These are phyloP conservation scores for Hibiscus mutabilis DNA, from an alignment of 345 rosid genomes.

Conservation along the genomic window DNA sequence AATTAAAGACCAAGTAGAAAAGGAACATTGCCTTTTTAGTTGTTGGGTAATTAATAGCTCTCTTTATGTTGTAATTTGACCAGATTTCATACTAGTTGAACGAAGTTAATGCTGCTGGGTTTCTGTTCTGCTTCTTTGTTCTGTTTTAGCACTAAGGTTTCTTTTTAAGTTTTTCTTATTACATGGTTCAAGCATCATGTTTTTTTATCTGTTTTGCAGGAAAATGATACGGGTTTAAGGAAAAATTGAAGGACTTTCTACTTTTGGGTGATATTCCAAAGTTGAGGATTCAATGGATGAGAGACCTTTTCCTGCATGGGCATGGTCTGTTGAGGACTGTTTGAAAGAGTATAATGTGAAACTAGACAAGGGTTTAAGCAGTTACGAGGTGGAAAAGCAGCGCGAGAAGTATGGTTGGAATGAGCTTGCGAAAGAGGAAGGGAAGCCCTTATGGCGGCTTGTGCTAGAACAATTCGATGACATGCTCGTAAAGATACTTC, in stretches of 20 bases:
- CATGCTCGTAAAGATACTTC: constrained; percentile 80
- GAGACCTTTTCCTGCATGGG: constrained; percentile 68
- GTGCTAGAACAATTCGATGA: constrained; percentile 83
- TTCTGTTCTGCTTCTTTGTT: not conserved
- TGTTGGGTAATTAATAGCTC: not conserved
- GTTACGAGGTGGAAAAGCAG: constrained; percentile 56
- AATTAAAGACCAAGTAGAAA: not conserved
- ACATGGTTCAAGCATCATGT: not conserved
- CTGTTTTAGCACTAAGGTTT: not conserved
- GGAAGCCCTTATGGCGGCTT: constrained; percentile 74
- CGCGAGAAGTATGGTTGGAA: constrained; percentile 66
- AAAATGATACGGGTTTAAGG: constrained; percentile 10
- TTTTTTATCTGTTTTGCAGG: constrained; percentile 22
- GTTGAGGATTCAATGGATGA: constrained; percentile 43
- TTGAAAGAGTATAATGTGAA: constrained; percentile 58
- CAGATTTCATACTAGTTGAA: not conserved
- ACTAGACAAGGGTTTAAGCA: constrained; percentile 57
- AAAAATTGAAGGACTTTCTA: not conserved
- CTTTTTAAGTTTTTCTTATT: not conserved
- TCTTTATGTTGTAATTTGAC: constrained; percentile 3
- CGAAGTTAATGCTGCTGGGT: not conserved
- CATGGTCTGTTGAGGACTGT: constrained; percentile 75
- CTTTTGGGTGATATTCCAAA: constrained; percentile 13
- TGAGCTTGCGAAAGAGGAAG: constrained; percentile 82
- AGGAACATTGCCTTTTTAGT: not conserved